Evolutionary conservation across 2,329 filamentous ascomycete genomes (phyloP).

Genomic region (Tolypocladium pustulatum): DNA sequence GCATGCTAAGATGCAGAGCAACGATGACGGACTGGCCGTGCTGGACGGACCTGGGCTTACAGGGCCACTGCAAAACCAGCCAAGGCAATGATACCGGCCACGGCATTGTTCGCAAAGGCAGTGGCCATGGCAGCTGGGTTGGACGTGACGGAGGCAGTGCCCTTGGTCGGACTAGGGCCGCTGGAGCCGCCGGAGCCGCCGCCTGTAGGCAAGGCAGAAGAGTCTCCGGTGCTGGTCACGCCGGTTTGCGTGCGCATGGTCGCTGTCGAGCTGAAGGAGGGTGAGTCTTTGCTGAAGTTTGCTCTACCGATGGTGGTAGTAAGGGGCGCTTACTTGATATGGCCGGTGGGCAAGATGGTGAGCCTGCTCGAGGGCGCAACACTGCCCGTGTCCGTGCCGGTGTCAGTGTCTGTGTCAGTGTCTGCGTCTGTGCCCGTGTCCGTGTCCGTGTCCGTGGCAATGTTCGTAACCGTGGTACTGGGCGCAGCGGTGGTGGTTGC

Average conservation of each 20-base stretch:
- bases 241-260: background rate
- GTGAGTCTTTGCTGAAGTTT: background rate
- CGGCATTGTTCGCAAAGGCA: constrained; percentile 7
- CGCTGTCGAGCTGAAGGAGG: background rate
- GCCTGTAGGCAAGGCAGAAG: background rate
- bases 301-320: background rate
- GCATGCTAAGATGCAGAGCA: too few species aligned
- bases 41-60: background rate
- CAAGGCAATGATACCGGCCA: constrained; percentile 10
- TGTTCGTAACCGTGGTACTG: background rate
- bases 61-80: constrained; percentile 10
- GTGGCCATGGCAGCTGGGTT: constrained; percentile 13
- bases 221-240: background rate
- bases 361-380: background rate
- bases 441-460: background rate
- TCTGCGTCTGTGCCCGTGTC: background rate
- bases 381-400: background rate
- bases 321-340: background rate
- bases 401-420: background rate
- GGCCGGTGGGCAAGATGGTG: background rate
- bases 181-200: background rate
- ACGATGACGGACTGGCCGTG: background rate
- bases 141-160: constrained; percentile 1
- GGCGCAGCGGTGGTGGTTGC: background rate
- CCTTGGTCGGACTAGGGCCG: background rate